Percentiles rank a stretch among this genome's conserved stretches.
Evolutionary conservation across 805 yeast species (phyloP).

Genomic region (Starmerella bombi): DNA sequence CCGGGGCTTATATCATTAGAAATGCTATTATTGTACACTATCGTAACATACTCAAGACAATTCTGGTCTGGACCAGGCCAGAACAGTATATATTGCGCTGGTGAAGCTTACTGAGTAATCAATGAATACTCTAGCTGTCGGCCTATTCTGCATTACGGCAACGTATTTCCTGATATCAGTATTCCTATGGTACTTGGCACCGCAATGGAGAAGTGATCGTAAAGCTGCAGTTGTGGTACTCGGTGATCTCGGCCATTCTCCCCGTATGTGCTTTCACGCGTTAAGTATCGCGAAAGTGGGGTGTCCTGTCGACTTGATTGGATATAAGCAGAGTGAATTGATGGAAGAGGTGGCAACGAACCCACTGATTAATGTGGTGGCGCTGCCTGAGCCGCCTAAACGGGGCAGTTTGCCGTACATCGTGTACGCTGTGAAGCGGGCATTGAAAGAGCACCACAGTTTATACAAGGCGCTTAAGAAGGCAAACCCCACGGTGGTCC

Average conservation of each 20-base stretch:
- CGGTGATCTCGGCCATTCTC: slow-evolving; percentile 92
- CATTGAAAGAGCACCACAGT: slow-evolving; percentile 39
- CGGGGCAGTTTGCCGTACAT: slow-evolving; percentile 35
- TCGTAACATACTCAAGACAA: too few relatives aligned
- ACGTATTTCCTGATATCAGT: slow-evolving; percentile 13
- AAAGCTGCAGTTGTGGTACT: slow-evolving; percentile 68
- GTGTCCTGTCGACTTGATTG: slow-evolving; percentile 69
- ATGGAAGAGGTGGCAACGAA: slow-evolving; percentile 21
- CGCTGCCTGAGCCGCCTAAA: slow-evolving; percentile 22
- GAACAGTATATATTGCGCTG: too few relatives aligned
- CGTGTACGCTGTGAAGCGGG: slow-evolving; percentile 46
- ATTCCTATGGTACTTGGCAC: slow-evolving; percentile 16
- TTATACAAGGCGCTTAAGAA: slow-evolving; percentile 38
- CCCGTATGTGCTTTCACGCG: slow-evolving; percentile 88
- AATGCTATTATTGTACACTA: too few relatives aligned
- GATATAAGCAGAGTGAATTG: slow-evolving; percentile 37
- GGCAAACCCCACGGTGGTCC: slow-evolving; percentile 33
- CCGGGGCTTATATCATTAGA: too few relatives aligned
- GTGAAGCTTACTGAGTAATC: too few relatives aligned
- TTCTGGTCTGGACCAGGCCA: too few relatives aligned
- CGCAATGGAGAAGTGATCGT: slow-evolving; percentile 26
- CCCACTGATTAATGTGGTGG: slow-evolving; percentile 23
- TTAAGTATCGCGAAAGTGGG: slow-evolving; percentile 55
- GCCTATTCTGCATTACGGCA: slow-evolving; percentile 9
- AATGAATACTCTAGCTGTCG: slow-evolving; percentile 11